Conservation (phyloP, 2,329 filamentous ascomycete genomes). For the Monosporascus sp. region DNA sequence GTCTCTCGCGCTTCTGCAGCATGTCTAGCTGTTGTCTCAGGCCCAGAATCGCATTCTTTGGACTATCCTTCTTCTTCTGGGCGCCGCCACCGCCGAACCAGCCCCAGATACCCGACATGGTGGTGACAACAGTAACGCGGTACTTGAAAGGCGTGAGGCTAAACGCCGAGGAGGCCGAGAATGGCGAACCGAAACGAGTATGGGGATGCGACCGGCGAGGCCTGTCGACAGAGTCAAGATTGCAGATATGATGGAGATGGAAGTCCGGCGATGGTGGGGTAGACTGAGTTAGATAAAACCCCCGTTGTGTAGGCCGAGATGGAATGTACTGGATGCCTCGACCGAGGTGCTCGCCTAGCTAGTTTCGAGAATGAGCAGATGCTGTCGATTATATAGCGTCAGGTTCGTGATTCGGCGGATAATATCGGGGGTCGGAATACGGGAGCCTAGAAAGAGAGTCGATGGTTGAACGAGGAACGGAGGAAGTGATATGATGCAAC, state of each 20-base stretch:
- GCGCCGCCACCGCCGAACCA: slow-evolving; percentile 86
- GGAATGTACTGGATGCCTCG: background rate
- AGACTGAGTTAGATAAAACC: background rate
- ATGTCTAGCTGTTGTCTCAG: slow-evolving; percentile 90
- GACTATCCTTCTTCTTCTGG: slow-evolving; percentile 84
- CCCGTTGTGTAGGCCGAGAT: background rate
- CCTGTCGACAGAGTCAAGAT: background rate
- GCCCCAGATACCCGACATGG: slow-evolving; percentile 68
- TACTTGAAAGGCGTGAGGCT: background rate
- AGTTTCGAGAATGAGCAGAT: background rate
- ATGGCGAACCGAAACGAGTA: background rate
- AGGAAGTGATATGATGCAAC: background rate
- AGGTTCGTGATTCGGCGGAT: background rate
- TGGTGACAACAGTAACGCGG: slow-evolving; percentile 17
- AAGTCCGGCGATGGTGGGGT: background rate
- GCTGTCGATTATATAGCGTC: background rate
- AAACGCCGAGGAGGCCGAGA: background rate
- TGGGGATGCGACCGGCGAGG: background rate
- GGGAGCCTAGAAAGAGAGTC: background rate
- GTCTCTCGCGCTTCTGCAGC: slow-evolving; percentile 93
- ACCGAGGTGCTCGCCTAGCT: background rate
- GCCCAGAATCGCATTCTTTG: slow-evolving; percentile 92
- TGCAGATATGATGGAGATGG: background rate
- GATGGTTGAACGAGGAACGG: too few relatives aligned
- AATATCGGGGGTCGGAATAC: background rate